A percentile compares a stretch with the other conserved stretches of the same genome.
Conservation (phyloP, 495 filamentous ascomycete species). For the Lophiotrema nucula region DNA sequence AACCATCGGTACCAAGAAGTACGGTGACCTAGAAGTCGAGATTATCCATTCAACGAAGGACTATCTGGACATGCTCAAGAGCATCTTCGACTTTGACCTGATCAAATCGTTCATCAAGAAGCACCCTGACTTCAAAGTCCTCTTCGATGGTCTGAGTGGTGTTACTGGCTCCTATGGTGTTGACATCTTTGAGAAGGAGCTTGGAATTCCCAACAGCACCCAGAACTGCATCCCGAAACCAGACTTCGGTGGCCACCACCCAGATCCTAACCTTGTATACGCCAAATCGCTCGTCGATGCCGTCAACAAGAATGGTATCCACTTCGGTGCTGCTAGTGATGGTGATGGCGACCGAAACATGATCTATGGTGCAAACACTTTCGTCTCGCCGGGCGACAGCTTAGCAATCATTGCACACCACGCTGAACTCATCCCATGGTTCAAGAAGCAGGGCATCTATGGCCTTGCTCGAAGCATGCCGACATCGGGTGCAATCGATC, state of each 20-base stretch:
- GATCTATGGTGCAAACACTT: slow-evolving; percentile 96
- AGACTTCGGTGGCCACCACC: slow-evolving; percentile 95
- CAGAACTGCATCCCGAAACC: slow-evolving; percentile 92
- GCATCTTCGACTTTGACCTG: slow-evolving; percentile 94
- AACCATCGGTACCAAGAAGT: slow-evolving; percentile 76
- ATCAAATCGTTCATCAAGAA: slow-evolving; percentile 87
- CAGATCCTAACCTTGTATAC: slow-evolving; percentile 98
- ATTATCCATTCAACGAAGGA: slow-evolving; percentile 88
- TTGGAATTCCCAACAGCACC: slow-evolving; percentile 77
- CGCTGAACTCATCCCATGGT: slow-evolving; percentile 91
- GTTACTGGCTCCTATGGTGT: slow-evolving; percentile 94
- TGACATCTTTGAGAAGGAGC: slow-evolving; percentile 90
- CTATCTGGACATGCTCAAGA: slow-evolving; percentile 92
- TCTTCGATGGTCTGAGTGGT: slow-evolving; percentile 92
- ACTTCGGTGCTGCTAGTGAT: slow-evolving; percentile 94
- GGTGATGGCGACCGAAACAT: slow-evolving; percentile 99
- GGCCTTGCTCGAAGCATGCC: slow-evolving; percentile 96
- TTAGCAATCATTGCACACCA: slow-evolving; percentile 97
- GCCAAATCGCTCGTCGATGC: slow-evolving; percentile 91
- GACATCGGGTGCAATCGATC: slow-evolving; percentile 89
- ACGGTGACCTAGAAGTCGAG: slow-evolving; percentile 87
- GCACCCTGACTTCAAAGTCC: slow-evolving; percentile 90
- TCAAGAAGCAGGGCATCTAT: slow-evolving; percentile 93
- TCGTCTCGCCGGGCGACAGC: slow-evolving; percentile 95
- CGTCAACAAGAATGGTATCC: slow-evolving; percentile 86